Conservation (phyloP, 495 filamentous ascomycete genomes). For the Cryomyces antarcticus region DNA sequence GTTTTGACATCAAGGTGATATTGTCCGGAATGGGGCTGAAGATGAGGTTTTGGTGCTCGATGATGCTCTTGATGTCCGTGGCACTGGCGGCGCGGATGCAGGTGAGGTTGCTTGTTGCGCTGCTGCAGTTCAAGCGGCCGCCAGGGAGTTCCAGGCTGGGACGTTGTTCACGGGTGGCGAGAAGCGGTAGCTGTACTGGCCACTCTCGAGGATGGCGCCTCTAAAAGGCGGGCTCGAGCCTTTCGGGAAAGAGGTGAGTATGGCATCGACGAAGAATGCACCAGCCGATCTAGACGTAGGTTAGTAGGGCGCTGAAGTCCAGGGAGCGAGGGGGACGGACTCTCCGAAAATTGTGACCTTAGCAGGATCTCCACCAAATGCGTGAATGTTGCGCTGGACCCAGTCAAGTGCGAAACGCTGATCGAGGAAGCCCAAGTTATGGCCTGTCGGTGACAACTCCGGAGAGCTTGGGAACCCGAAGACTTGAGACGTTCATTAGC, state of each 20-base stretch:
- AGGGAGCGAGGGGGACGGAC: neutral
- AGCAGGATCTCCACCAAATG: conserved; percentile 12
- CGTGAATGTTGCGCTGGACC: conserved; percentile 12
- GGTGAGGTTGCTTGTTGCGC: neutral
- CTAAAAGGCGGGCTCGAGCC: conserved; percentile 1
- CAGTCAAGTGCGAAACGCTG: conserved; percentile 14
- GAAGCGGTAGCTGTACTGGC: conserved; percentile 2
- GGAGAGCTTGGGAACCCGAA: conserved; percentile 14
- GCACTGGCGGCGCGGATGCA: conserved; percentile 3
- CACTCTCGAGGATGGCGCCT: conserved; percentile 9
- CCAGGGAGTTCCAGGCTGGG: conserved; percentile 2
- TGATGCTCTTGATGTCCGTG: conserved; percentile 2
- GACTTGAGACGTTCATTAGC: conserved; percentile 2
- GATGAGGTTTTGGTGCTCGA: conserved; percentile 1
- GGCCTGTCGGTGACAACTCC: conserved; percentile 3
- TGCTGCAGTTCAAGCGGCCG: neutral
- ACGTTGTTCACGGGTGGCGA: neutral
- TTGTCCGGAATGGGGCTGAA: conserved; percentile 4
- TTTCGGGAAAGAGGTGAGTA: conserved; percentile 4
- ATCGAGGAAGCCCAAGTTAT: conserved; percentile 15
- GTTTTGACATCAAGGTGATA: conserved; percentile 1
- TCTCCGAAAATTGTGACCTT: conserved; percentile 14
- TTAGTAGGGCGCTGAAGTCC: no score
- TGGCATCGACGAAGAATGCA: conserved; percentile 5
- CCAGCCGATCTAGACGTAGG: conserved; percentile 1